Evolutionary conservation across 2,329 filamentous ascomycete genomes (phyloP).

Genomic region (Diaporthe ilicicola): DNA sequence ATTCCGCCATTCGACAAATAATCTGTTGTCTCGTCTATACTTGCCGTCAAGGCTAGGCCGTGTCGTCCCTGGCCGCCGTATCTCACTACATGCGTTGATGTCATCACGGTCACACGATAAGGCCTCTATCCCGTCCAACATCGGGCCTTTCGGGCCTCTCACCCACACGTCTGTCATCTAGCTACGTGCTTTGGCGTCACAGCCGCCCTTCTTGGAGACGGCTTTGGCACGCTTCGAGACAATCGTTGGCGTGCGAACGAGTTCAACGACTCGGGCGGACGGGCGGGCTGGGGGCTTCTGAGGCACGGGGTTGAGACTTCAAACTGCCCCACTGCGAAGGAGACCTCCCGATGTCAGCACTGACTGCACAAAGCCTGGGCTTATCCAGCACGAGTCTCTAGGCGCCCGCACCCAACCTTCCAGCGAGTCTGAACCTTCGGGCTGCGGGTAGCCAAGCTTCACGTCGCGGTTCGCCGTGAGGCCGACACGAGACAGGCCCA

Average conservation of each 20-base stretch:
- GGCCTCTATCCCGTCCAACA: background rate
- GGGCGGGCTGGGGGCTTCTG: background rate
- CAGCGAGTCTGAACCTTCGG: background rate
- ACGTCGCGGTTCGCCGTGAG: background rate
- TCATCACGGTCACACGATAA: background rate
- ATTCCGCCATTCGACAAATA: conserved; percentile 26
- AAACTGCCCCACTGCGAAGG: background rate
- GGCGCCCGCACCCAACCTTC: background rate
- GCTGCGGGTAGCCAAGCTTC: background rate
- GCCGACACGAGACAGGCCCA: background rate
- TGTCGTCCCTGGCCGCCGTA: background rate
- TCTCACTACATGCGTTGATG: background rate
- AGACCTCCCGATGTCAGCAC: background rate
- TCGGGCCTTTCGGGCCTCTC: background rate
- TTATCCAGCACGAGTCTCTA: background rate
- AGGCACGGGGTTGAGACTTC: background rate
- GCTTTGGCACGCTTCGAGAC: background rate
- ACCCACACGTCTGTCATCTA: background rate
- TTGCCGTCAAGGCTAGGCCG: background rate
- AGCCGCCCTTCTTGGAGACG: background rate
- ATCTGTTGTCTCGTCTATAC: conserved; percentile 13
- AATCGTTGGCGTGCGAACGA: background rate
- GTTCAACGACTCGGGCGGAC: background rate
- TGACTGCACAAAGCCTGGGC: background rate
- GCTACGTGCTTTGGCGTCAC: background rate